These are phyloP conservation scores for Hyphodiscus sp. DNA, from an alignment of 2,329 filamentous ascomycete species.

Conservation along the genomic window DNA sequence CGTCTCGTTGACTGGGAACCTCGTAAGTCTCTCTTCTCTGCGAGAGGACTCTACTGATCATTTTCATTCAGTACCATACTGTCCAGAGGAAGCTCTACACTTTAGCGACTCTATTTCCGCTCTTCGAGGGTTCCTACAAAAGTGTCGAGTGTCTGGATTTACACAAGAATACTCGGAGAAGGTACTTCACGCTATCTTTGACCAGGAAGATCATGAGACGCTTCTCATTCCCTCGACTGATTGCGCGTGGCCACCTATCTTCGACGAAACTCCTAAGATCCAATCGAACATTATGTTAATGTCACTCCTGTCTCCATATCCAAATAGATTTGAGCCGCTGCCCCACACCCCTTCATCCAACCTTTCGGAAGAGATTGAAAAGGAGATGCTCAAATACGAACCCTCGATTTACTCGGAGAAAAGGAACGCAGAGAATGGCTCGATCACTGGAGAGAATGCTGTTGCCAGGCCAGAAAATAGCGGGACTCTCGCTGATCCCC, in stretches of 20 bases:
- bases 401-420: background rate
- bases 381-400: background rate
- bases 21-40: background rate
- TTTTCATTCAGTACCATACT: slow-evolving; percentile 8
- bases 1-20: background rate
- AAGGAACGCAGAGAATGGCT: background rate
- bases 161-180: slow-evolving; percentile 8
- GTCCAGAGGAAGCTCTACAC: slow-evolving; percentile 9
- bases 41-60: background rate
- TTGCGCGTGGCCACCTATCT: slow-evolving; percentile 11
- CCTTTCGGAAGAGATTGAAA: background rate
- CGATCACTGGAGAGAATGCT: background rate
- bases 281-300: background rate
- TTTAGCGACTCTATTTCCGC: slow-evolving; percentile 11
- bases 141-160: slow-evolving; percentile 19
- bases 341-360: background rate
- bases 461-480: background rate
- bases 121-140: slow-evolving; percentile 12
- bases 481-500: background rate
- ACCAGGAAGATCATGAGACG: background rate
- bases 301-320: background rate
- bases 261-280: background rate
- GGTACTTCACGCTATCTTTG: slow-evolving; percentile 13
- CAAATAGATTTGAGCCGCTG: background rate
- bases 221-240: background rate